A percentile compares a stretch with the other conserved stretches of the same genome.
phyloP scores from a whole-genome alignment of 371 early-diverging fungal species.

The Mucor piriformis region DNA sequence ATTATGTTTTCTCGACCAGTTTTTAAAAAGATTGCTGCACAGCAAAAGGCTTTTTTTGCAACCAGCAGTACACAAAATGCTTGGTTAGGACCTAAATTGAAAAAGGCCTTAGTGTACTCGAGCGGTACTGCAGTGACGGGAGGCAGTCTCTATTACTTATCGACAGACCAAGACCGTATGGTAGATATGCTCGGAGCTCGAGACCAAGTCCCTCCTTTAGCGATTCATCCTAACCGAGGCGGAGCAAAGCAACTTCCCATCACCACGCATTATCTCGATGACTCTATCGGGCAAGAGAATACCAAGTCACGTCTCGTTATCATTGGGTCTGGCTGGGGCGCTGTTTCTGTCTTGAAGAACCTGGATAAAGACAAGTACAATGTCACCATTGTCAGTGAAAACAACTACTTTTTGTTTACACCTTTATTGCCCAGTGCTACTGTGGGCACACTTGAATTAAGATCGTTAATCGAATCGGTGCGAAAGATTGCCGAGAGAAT shows the following conservation, averaged over 20 bases:
- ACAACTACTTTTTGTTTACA: constrained; percentile 90
- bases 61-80: neutral
- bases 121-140: neutral
- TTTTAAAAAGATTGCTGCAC: neutral
- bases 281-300: constrained; percentile 24
- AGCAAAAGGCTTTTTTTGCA: neutral
- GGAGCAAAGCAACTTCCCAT: constrained; percentile 42
- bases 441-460: constrained; percentile 82
- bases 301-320: constrained; percentile 71
- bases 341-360: constrained; percentile 59
- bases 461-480: constrained; percentile 75
- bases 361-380: constrained; percentile 75
- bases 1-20: constrained; percentile 17
- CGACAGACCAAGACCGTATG: constrained; percentile 27
- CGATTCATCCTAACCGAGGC: constrained; percentile 41
- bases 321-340: constrained; percentile 81
- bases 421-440: constrained; percentile 81
- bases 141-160: constrained; percentile 22
- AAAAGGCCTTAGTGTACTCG: neutral
- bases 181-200: constrained; percentile 28
- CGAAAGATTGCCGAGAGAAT: constrained; percentile 62
- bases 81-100: constrained; percentile 19
- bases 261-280: constrained; percentile 34
- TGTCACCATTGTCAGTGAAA: constrained; percentile 66
- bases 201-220: constrained; percentile 31